phyloP scores from a whole-genome alignment of 2,329 filamentous ascomycete species.

The Massarina eburnea region DNA sequence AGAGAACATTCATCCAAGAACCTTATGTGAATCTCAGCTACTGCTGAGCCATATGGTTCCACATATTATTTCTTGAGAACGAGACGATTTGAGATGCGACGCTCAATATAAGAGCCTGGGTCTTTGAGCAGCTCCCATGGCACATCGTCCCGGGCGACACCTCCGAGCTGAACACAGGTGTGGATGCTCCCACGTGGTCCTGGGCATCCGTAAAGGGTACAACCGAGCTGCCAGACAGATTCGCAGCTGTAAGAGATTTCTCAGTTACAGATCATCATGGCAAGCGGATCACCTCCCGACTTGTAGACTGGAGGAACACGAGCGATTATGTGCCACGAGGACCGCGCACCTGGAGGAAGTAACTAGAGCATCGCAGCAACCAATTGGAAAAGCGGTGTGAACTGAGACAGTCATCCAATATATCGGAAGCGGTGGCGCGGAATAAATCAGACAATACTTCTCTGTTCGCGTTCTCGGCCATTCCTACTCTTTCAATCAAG shows the following conservation, averaged over 20 bases:
- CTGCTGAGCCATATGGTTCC: no score
- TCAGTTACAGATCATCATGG: not conserved
- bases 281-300: not conserved
- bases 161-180: not conserved
- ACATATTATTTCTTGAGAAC: no score
- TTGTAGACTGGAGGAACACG: not conserved
- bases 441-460: no score
- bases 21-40: no score
- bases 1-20: no score
- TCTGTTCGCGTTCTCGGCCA: not conserved
- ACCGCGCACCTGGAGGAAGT: not conserved
- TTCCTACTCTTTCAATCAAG: not conserved
- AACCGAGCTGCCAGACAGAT: not conserved
- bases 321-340: not conserved
- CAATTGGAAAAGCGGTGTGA: not conserved
- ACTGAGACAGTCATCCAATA: not conserved
- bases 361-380: not conserved
- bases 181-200: constrained; percentile 1
- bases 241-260: constrained; percentile 5
- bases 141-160: no score
- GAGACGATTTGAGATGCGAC: no score
- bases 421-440: no score
- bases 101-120: no score
- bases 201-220: not conserved
- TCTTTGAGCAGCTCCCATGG: no score